Conservation (phyloP, 768 basidiomycete genomes). For the Suillus hirtellus region DNA sequence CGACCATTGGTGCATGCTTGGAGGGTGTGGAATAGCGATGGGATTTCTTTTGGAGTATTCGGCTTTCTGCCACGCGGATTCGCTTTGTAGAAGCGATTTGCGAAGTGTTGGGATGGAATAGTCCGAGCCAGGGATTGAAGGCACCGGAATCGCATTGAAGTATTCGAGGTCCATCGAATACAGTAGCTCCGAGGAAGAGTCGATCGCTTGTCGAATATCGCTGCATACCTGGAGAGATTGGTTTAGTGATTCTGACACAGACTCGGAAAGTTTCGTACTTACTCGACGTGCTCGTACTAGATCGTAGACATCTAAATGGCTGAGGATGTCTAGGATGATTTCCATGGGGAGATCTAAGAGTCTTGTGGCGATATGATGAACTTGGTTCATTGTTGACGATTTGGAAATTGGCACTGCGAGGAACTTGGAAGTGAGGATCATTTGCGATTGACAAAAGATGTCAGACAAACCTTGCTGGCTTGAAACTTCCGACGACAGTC, state of each 20-base stretch:
- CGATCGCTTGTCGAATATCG: background rate
- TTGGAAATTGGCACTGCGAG: background rate
- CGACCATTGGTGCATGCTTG: background rate
- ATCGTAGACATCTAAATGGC: background rate
- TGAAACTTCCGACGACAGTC: background rate
- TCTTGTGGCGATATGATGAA: background rate
- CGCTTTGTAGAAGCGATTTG: background rate
- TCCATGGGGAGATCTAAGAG: background rate
- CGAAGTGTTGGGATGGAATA: background rate
- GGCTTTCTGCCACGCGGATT: background rate
- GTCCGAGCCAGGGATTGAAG: background rate
- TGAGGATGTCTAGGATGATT: background rate
- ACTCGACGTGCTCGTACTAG: slow-evolving; percentile 1
- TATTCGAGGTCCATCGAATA: slow-evolving; percentile 1
- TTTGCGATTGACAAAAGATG: background rate
- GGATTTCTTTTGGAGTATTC: background rate
- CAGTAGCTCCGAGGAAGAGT: background rate
- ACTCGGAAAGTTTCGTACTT: background rate
- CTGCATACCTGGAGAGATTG: background rate
- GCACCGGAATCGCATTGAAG: background rate
- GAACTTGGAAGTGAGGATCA: background rate
- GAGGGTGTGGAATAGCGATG: background rate
- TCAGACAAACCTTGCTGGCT: background rate
- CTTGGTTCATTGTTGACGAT: background rate
- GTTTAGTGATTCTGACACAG: background rate